Conservation (phyloP, 352 stramenopile species). For the Globisporangium iwayamae region DNA sequence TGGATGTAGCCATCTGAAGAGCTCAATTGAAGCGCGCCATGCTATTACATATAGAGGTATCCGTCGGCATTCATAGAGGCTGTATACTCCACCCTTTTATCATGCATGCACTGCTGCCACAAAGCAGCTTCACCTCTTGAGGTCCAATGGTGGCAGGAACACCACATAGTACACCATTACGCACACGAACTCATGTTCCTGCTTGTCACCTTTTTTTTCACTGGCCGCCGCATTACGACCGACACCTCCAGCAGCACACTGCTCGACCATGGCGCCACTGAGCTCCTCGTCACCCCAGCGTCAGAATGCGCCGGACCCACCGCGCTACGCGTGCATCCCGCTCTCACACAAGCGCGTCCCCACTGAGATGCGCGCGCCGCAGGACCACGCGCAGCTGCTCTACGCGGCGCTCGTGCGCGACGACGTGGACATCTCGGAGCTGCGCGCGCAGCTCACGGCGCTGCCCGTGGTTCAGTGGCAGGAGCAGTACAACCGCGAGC, state of each 20-base stretch:
- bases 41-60: neutral
- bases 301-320: slow-evolving; percentile 37
- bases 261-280: slow-evolving; percentile 2
- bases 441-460: slow-evolving; percentile 33
- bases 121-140: neutral
- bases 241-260: neutral
- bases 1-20: slow-evolving; percentile 9
- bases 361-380: slow-evolving; percentile 40
- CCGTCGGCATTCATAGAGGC: neutral
- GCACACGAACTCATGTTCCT: no score
- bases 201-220: neutral
- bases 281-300: slow-evolving; percentile 1
- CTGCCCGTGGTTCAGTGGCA: slow-evolving; percentile 37
- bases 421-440: slow-evolving; percentile 33
- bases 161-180: neutral
- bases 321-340: slow-evolving; percentile 34
- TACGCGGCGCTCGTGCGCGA: slow-evolving; percentile 37
- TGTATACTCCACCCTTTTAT: neutral
- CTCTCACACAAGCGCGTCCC: slow-evolving; percentile 52
- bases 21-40: no score
- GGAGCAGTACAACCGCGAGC: slow-evolving; percentile 39
- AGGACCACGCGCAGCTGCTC: slow-evolving; percentile 34
- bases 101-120: neutral
- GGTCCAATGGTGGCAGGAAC: neutral
- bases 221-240: neutral